A percentile compares a stretch with the other conserved stretches of the same genome.
These are phyloP conservation scores for Nadsonia commutata DNA, from an alignment of 1,139 yeast genomes.

Conservation along the genomic window DNA sequence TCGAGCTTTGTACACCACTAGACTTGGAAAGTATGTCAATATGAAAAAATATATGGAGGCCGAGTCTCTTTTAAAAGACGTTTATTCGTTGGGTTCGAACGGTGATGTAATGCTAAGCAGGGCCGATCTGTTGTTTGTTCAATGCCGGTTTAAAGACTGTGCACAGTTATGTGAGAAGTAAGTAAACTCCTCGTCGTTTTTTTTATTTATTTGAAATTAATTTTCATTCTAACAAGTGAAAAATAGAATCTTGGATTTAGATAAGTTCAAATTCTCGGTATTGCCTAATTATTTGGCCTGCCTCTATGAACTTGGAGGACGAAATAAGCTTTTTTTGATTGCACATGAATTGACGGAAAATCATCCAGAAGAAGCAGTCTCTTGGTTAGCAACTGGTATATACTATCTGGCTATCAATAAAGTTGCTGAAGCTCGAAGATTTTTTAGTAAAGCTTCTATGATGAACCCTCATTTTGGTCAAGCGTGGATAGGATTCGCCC, in stretches of 20 bases:
- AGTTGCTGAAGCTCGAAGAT: constrained; percentile 70
- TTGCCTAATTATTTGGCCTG: constrained; percentile 76
- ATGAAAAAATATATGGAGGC: constrained; percentile 49
- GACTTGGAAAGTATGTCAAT: constrained; percentile 61
- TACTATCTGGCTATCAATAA: constrained; percentile 70
- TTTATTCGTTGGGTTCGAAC: constrained; percentile 54
- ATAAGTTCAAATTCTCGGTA: constrained; percentile 51
- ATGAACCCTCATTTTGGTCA: constrained; percentile 84
- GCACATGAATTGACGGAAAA: constrained; percentile 81
- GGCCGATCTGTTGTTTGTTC: constrained; percentile 61
- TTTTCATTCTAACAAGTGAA: not conserved
- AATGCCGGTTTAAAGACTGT: constrained; percentile 72
- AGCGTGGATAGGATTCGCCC: constrained; percentile 98
- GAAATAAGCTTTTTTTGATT: constrained; percentile 62
- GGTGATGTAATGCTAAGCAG: constrained; percentile 53
- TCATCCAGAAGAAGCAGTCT: constrained; percentile 67
- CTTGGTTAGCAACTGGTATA: constrained; percentile 90
- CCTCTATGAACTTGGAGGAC: constrained; percentile 70
- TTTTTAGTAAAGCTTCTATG: constrained; percentile 79
- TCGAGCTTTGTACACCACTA: constrained; percentile 57
- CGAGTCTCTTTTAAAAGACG: constrained; percentile 49
- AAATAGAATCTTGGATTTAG: constrained; percentile 32
- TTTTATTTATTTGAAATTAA: constrained; percentile 2
- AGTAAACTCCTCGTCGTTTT: constrained; percentile 15
- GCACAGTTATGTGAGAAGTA: constrained; percentile 50